Percentiles rank a stretch among this genome's conserved stretches.
phyloP scores from a whole-genome alignment of 805 yeast species.

The Yarrowia deformans region DNA sequence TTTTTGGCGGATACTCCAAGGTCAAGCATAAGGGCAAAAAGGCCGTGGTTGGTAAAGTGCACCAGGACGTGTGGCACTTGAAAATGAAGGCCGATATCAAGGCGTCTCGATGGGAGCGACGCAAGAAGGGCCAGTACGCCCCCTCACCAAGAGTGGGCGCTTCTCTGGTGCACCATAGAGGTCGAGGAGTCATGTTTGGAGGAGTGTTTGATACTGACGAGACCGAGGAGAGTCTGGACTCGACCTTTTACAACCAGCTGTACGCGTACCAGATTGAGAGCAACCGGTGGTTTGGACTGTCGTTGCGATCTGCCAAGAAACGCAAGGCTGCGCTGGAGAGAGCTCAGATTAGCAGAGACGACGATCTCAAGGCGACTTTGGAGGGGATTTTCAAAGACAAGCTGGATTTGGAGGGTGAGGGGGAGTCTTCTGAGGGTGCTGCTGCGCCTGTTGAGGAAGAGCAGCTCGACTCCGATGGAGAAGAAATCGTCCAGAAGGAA shows the following conservation, averaged over 20 bases:
- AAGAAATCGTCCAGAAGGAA: constrained; percentile 55
- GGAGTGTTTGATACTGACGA: constrained; percentile 96
- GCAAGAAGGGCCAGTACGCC: constrained; percentile 86
- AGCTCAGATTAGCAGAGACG: constrained; percentile 59
- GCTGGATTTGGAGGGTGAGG: constrained; percentile 52
- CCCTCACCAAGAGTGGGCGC: constrained; percentile 97
- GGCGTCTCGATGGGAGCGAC: constrained; percentile 84
- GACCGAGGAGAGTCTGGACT: constrained; percentile 89
- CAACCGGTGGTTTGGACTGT: constrained; percentile 85
- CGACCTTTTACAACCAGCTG: constrained; percentile 80
- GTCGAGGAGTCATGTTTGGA: constrained; percentile 91
- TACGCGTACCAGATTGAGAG: constrained; percentile 83
- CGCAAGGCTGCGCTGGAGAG: constrained; percentile 61
- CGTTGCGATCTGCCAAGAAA: constrained; percentile 59
- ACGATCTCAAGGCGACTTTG: constrained; percentile 81
- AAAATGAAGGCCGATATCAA: constrained; percentile 85
- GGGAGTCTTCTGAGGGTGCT: constrained; percentile 51
- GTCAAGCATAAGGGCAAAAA: constrained; percentile 85
- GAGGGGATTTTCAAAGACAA: constrained; percentile 54
- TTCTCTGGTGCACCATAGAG: constrained; percentile 85
- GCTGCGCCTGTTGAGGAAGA: constrained; percentile 49
- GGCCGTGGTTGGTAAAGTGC: constrained; percentile 86
- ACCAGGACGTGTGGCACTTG: constrained; percentile 83
- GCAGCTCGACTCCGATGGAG: constrained; percentile 50
- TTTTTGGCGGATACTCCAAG: constrained; percentile 95